A percentile compares a stretch with the other conserved stretches of the same genome.
Conservation (phyloP, 2,329 filamentous ascomycete genomes). For the Tolypocladium cylindrosporum region DNA sequence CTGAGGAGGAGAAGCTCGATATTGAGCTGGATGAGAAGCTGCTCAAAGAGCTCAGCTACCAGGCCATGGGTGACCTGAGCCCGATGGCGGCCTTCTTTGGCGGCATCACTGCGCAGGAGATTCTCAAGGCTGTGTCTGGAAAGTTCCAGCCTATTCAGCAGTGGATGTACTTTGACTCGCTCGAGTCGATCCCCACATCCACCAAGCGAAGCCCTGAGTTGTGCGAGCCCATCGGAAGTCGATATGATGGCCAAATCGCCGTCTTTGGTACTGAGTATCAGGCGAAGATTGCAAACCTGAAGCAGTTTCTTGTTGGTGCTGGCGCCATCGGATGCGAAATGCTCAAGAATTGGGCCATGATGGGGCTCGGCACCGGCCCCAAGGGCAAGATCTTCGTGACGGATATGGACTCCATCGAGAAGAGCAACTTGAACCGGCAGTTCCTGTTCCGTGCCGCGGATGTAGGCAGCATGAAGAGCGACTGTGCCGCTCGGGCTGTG, state of each 20-base stretch:
- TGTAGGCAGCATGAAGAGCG: constrained; percentile 94
- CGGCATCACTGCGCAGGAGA: constrained; percentile 85
- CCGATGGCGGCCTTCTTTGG: constrained; percentile 94
- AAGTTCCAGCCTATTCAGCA: constrained; percentile 96
- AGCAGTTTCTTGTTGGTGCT: constrained; percentile 89
- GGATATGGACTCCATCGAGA: constrained; percentile 98
- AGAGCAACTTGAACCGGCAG: constrained; percentile 95
- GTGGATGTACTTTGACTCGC: constrained; percentile 94
- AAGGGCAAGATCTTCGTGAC: constrained; percentile 86
- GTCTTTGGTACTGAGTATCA: constrained; percentile 93
- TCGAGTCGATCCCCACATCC: constrained; percentile 83
- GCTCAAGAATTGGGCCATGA: constrained; percentile 99
- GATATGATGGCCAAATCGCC: constrained; percentile 95
- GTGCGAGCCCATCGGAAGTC: constrained; percentile 74
- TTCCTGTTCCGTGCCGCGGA: constrained; percentile 92
- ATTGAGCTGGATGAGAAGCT: constrained; percentile 82
- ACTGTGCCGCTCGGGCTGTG: constrained; percentile 82
- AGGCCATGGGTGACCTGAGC: constrained; percentile 81
- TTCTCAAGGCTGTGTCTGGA: constrained; percentile 92
- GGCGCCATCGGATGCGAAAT: constrained; percentile 98
- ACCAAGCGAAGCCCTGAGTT: constrained; percentile 70
- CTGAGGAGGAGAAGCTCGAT: constrained; percentile 56
- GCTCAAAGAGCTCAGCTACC: constrained; percentile 86
- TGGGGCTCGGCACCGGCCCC: constrained; percentile 81
- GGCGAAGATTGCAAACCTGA: constrained; percentile 82